Evolutionary conservation across 2,329 filamentous ascomycete species (phyloP).

Genomic region (Fusarium agapanthi): DNA sequence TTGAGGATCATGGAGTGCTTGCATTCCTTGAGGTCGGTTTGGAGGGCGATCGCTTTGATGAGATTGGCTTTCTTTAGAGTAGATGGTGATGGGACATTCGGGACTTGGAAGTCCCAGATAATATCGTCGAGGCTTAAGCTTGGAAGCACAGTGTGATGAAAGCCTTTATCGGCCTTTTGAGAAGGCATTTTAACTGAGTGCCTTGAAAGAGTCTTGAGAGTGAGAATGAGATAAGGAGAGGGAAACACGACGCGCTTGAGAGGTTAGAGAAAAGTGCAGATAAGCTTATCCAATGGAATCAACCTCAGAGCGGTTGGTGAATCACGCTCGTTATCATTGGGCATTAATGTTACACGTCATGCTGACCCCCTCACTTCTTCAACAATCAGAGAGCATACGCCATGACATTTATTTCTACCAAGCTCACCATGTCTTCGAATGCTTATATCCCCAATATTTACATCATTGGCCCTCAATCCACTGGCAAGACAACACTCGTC

Average conservation of each 20-base stretch:
- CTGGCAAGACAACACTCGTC: conserved; percentile 56
- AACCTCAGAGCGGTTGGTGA: not conserved
- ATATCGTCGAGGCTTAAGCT: not conserved
- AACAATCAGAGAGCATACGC: fast-evolving
- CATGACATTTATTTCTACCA: too few species aligned
- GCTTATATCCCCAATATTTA: conserved; percentile 43
- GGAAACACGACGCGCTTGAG: fast-evolving
- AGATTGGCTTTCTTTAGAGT: not conserved
- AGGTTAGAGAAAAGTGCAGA: not conserved
- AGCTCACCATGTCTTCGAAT: not conserved
- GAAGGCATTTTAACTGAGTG: not conserved
- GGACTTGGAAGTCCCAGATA: not conserved
- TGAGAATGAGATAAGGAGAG: too few species aligned
- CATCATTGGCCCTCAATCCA: conserved; percentile 55
- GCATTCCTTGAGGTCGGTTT: not conserved
- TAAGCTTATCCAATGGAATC: not conserved
- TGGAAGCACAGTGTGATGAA: not conserved
- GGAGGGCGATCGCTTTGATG: not conserved
- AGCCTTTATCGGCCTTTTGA: not conserved
- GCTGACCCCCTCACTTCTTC: not conserved
- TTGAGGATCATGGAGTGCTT: not conserved
- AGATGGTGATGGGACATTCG: not conserved
- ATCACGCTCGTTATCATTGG: not conserved
- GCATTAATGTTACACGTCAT: not conserved
- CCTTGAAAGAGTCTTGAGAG: not conserved